Base-by-base conservation (phyloP, 2,329 filamentous ascomycete species). In the Colletotrichum caudatum region DNA sequence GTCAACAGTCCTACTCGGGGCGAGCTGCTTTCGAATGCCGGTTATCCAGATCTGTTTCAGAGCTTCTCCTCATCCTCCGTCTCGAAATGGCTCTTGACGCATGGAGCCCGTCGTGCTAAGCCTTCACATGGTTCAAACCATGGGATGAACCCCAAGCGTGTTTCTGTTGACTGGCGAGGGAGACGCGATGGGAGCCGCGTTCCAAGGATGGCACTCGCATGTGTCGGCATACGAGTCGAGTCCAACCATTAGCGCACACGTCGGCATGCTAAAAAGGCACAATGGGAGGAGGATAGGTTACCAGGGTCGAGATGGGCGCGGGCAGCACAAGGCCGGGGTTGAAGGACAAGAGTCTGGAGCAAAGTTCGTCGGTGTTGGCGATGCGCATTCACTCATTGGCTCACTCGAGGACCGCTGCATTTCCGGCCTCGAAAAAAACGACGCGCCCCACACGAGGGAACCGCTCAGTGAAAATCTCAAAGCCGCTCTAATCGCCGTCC, bases 401-500 rank as follows among this genome's bases (percentile, higher is more conserved):
- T 64, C 37, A 56, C 12, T 33, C 8, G 14, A 29, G 61, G 61
- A 59, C 69, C 69, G 64, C 50, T 64, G 39, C 35, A 51, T 56
- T 68, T 63, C 50, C 14, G 23, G 37, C 65, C 65, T 60, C 46
- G 8, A 12, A 59, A 63, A 63, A 12, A 20, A 46, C 54, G 64
- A 69, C 29, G 51, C 46, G 65, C 69, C 69, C 69, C 69, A 71
- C 69, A 46, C 29, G 51, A 26, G 20, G 46, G 2, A 37, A 58
- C 57, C 68, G 64, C 68, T 71, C 58, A 67, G 37, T 71, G 53
- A 71, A 71, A 71, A 64, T 60, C 62, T 60, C 14, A 46, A 64
- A 20, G 37, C 35, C 37, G 18, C 53, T 26, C 35, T 35, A 20
- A 12, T 68, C 58, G 57, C 50, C 46, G 46, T 46, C n/a, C 41